Percentiles rank a stretch among this genome's conserved stretches.
phyloP scores from a whole-genome alignment of 345 rosid genomes.

The Eucalyptus decipiens region DNA sequence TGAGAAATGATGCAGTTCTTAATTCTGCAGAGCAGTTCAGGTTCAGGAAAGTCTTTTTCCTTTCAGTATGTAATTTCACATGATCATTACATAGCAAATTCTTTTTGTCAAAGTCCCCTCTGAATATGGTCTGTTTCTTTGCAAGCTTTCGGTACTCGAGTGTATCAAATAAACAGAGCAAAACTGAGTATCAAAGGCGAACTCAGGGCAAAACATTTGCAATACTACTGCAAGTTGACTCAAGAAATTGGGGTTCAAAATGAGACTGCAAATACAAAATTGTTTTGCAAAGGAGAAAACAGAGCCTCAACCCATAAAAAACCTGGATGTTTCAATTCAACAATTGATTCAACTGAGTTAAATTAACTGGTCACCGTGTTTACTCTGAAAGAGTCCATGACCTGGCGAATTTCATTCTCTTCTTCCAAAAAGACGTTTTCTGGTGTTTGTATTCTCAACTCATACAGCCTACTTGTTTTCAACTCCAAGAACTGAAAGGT shows the following conservation, averaged over 20 bases:
- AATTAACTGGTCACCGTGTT: conserved; percentile 39
- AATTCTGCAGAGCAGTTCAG: not conserved
- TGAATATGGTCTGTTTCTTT: not conserved
- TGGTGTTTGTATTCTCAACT: conserved; percentile 83
- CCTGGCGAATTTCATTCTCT: conserved; percentile 70
- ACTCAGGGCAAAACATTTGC: not conserved
- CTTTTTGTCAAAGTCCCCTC: not conserved
- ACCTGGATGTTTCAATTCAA: not conserved
- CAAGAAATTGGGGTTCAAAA: not conserved
- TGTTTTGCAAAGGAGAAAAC: not conserved
- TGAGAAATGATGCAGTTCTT: not conserved
- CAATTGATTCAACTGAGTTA: not conserved
- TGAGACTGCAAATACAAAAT: not conserved
- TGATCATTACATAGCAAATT: not conserved
- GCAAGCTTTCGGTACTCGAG: not conserved
- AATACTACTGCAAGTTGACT: not conserved
- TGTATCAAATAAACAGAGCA: not conserved
- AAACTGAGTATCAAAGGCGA: not conserved
- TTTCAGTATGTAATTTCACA: not conserved
- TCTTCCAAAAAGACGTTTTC: conserved; percentile 79
- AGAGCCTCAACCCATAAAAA: not conserved
- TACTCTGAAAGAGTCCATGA: conserved; percentile 88
- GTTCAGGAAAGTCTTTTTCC: not conserved
- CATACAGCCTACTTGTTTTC: conserved; percentile 78
- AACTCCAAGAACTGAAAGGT: conserved; percentile 79